Base-by-base conservation (phyloP, 2,329 filamentous ascomycete species). In the Neonectria hederae region DNA sequence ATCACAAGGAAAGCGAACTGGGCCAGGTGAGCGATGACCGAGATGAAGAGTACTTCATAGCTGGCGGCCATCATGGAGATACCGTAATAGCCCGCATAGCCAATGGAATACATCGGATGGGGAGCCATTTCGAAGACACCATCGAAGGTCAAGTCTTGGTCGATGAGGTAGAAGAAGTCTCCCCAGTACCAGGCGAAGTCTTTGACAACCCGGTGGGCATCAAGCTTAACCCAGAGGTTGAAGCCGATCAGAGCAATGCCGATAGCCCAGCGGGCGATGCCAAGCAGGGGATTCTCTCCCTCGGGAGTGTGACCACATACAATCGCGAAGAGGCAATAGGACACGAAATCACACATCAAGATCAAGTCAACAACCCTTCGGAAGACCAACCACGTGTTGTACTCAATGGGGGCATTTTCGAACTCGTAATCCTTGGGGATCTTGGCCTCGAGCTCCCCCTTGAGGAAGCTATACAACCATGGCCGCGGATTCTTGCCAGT, bases 121-220 rank as follows among this genome's bases (percentile, higher is more conserved):
- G 96, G 96, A 21, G 96, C 96, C 90, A 99, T 97, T 82, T 99
- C 96, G 77, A 98, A 99, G 67, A 99, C 96, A 61, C 96, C 96
- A 76, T 99, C 96, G 79, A 99, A 99, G 54, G 94, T 98, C 77
- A 99, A 85, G 76, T 97, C 93, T 81, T 98, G 94, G 80, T 99
- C 96, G 78, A 99, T 93, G 75, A 99, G 90, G 81, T 94, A 99
- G 85, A 98, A 99, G 82, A 98, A 98, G 80, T 99, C 96, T 66
- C 96, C 96, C 96, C 96, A 99, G 81, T 98, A 99, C 96, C 96
- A 99, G 28, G 96, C 96, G 82, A 94, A 99, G 80, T 99, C 96
- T 80, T 98, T 98, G 76, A 99, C 96, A 54, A 99, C 96, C 65
- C 96, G 88, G 79, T 99, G 96, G 21, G 96, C 96, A 80, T 99